These are phyloP conservation scores for Podospora bellae-mahoneyi DNA, from an alignment of 495 filamentous ascomycete genomes.

Conservation along the genomic window DNA sequence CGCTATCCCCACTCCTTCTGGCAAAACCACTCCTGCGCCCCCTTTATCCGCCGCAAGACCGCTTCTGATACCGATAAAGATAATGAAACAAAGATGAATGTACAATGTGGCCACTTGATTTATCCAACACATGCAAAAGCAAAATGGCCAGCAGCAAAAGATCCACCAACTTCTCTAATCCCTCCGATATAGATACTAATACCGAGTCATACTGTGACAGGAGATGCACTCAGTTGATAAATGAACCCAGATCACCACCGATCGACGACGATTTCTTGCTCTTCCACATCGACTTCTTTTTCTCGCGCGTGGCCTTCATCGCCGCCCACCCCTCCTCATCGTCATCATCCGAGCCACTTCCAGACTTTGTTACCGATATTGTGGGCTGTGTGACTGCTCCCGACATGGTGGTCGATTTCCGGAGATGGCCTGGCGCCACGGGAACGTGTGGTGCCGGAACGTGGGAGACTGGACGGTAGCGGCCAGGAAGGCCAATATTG, in stretches of 20 bases:
- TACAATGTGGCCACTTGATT: background rate
- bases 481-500: constrained; percentile 81
- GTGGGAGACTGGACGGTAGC: constrained; percentile 88
- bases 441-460: constrained; percentile 30
- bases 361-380: constrained; percentile 30
- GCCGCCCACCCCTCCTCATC: constrained; percentile 80
- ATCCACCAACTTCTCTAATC: too few relatives aligned
- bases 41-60: too few relatives aligned
- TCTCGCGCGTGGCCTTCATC: constrained; percentile 79
- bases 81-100: background rate
- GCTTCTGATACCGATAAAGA: background rate
- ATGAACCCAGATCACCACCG: constrained; percentile 39
- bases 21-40: too few relatives aligned
- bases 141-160: background rate
- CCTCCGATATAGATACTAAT: background rate
- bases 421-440: constrained; percentile 27
- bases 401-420: constrained; percentile 52
- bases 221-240: constrained; percentile 36
- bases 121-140: background rate
- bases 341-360: constrained; percentile 58
- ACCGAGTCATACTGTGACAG: background rate
- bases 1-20: background rate
- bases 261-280: constrained; percentile 53
- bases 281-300: constrained; percentile 73
- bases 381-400: constrained; percentile 37